Percentiles rank a stretch among this genome's conserved stretches.
Conservation (phyloP, 2,329 filamentous ascomycete genomes). For the Lachnellula cervina region DNA sequence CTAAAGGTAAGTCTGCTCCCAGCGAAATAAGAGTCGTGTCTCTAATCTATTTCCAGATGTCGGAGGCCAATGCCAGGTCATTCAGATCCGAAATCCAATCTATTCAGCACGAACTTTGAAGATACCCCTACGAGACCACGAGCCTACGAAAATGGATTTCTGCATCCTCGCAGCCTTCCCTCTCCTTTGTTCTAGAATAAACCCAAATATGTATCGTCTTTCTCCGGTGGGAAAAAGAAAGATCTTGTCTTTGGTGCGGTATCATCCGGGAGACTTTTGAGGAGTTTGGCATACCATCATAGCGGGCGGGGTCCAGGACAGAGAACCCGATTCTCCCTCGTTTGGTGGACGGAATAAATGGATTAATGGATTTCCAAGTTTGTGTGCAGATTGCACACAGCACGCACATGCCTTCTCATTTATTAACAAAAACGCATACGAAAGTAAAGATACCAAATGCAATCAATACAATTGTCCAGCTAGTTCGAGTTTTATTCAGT, state of each 20-base stretch:
- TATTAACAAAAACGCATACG: neutral
- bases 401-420: neutral
- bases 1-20: constrained; percentile 47
- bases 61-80: constrained; percentile 28
- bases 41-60: constrained; percentile 24
- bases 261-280: constrained; percentile 12
- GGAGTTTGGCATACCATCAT: constrained; percentile 29
- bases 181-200: constrained; percentile 24
- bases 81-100: constrained; percentile 32
- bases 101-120: constrained; percentile 31
- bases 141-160: neutral
- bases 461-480: no score
- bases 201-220: constrained; percentile 12
- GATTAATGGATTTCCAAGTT: neutral
- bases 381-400: constrained; percentile 1
- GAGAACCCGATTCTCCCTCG: neutral
- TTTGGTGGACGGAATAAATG: neutral
- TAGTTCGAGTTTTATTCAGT: neutral
- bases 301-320: constrained; percentile 16
- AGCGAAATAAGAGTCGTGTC: neutral
- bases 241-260: constrained; percentile 6
- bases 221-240: constrained; percentile 9
- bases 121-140: neutral
- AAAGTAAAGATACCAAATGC: neutral
- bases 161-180: neutral